Evolutionary conservation across 352 stramenopile genomes (phyloP), one percentile per base, ranked within the genome.

Genomic region (Phytopythium chamaehyphon): DNA sequence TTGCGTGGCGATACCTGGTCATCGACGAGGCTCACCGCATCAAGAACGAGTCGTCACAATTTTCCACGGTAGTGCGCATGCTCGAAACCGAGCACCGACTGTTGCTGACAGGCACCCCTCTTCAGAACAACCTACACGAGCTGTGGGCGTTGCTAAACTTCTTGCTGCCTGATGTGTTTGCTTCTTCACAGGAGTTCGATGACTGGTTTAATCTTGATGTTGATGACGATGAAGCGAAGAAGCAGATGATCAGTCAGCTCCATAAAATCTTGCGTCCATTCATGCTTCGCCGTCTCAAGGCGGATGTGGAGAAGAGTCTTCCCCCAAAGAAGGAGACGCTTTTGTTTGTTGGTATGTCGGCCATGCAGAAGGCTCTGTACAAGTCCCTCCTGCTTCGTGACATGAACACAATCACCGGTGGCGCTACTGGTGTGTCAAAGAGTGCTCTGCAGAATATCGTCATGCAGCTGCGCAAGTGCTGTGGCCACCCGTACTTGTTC

Each of bases 291-390:
- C 80, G 97, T 50, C 66, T 99, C 3, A 99, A 99, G 66, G 96
- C 98, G 43, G 96, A 99, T 72, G 97, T 99, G 4, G 97, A 99
- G 61, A 99, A 98, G 62, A 97, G 76, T 55, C 71, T 99, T 18
- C 96, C 95, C 11, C 93, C 94, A 6, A 99, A 99, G 76, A 96
- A 98, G 62, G 97, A 99, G 69, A 98, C 96, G 10, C 77, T 97
- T 57, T 69, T 98, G 28, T 92, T 97, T 58, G 86, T 96, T 14
- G 83, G 85, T 23, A 93, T 95, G 85, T 91, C 85, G 9, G 61
- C 76, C 23, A 95, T 95, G 83, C 96, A 98, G 61, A 98, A 98
- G 63, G 77, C 90, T 28, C 64, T 99, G 16, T 99, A 99, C 73
- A 98, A 98, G 62, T 97, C 95, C 26, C 71, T 98, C 7, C 71